Evolutionary conservation across 805 yeast genomes (phyloP).

Genomic region (Saturnispora besseyi): DNA sequence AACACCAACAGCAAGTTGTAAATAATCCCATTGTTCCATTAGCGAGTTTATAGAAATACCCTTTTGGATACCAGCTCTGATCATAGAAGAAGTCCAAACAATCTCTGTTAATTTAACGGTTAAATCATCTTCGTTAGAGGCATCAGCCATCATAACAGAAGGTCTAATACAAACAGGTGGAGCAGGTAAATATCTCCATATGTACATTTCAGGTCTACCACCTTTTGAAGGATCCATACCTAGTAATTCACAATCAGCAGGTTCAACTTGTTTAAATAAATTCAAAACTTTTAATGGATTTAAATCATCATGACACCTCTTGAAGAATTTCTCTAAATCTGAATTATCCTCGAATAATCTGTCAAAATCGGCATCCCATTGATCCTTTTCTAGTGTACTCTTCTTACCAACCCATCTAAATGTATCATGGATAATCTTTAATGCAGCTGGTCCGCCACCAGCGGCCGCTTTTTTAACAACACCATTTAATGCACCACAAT

Average conservation of each 20-base stretch:
- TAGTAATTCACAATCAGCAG: slow-evolving; percentile 83
- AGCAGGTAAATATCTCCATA: slow-evolving; percentile 96
- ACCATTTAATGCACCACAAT: slow-evolving; percentile 87
- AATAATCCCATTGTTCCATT: slow-evolving; percentile 98
- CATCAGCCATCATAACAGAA: slow-evolving; percentile 85
- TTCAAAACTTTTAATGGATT: slow-evolving; percentile 86
- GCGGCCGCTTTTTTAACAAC: slow-evolving; percentile 94
- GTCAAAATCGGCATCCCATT: slow-evolving; percentile 83
- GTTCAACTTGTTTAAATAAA: slow-evolving; percentile 74
- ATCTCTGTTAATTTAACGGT: slow-evolving; percentile 94
- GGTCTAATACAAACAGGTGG: slow-evolving; percentile 99
- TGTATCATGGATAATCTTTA: slow-evolving; percentile 91
- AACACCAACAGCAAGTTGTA: slow-evolving; percentile 93
- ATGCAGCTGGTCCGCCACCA: slow-evolving; percentile 86
- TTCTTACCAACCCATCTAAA: slow-evolving; percentile 94
- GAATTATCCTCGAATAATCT: slow-evolving; percentile 69
- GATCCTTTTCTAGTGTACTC: slow-evolving; percentile 69
- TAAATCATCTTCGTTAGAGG: slow-evolving; percentile 92
- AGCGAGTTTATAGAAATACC: slow-evolving; percentile 87
- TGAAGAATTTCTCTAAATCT: slow-evolving; percentile 78
- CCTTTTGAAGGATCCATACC: slow-evolving; percentile 84
- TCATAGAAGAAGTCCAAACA: slow-evolving; percentile 92
- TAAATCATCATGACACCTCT: slow-evolving; percentile 84
- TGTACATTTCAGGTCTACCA: slow-evolving; percentile 92
- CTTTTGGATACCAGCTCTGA: slow-evolving; percentile 88